These are phyloP conservation scores for Williopsis jadinii DNA, from an alignment of 1,139 yeast genomes.

Conservation along the genomic window DNA sequence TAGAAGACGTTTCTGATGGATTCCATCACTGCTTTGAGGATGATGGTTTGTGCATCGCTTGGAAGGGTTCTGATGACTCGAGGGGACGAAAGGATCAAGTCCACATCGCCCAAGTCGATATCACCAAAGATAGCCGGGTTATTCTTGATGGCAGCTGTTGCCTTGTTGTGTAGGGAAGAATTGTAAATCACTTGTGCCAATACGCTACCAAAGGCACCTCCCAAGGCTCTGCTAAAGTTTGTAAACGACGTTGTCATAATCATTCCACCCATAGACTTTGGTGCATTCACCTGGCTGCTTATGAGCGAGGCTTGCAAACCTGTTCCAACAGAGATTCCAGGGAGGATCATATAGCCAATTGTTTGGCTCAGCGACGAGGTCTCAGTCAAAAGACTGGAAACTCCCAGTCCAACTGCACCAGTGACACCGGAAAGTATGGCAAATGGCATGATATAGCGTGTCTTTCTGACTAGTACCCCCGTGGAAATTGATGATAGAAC, in stretches of 20 bases:
- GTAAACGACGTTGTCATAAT: conserved; percentile 43
- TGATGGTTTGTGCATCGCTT: background rate
- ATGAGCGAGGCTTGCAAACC: conserved; percentile 46
- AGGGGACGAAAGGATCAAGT: conserved; percentile 1
- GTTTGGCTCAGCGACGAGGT: conserved; percentile 31
- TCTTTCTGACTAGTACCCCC: conserved; percentile 40
- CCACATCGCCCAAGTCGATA: background rate
- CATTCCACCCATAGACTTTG: conserved; percentile 43
- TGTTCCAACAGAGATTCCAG: conserved; percentile 51
- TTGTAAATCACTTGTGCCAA: conserved; percentile 42
- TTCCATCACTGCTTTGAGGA: conserved; percentile 26
- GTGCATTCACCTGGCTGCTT: conserved; percentile 49
- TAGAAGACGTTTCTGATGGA: conserved; percentile 38
- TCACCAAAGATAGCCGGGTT: conserved; percentile 6
- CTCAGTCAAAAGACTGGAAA: conserved; percentile 35
- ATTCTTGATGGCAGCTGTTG: conserved; percentile 8
- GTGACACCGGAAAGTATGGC: conserved; percentile 37
- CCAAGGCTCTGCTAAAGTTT: conserved; percentile 40
- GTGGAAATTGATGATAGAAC: conserved; percentile 39
- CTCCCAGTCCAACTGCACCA: conserved; percentile 47
- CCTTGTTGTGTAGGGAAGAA: conserved; percentile 25
- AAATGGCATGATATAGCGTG: conserved; percentile 43
- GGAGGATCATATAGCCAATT: conserved; percentile 47
- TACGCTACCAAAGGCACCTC: conserved; percentile 42
- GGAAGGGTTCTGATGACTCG: background rate